phyloP scores from a whole-genome alignment of 768 basidiomycete species.

The Amanita rubescens region DNA sequence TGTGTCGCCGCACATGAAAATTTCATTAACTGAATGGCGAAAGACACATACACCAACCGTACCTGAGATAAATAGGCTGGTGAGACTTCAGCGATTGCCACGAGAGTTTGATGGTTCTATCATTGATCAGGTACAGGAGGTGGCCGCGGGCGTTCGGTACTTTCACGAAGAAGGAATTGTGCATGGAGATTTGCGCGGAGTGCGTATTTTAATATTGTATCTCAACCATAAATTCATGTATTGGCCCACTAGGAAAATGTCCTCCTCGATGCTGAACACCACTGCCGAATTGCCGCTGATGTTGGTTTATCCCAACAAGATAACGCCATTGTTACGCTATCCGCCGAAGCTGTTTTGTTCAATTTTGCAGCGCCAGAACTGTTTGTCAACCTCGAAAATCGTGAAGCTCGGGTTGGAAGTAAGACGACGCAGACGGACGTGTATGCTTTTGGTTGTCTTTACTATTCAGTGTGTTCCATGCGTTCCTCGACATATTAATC shows the following conservation, averaged over 20 bases:
- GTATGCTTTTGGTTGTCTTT: slow-evolving; percentile 2
- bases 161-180: slow-evolving; percentile 1
- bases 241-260: no score
- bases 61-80: neutral
- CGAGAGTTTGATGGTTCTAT: no score
- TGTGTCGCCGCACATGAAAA: neutral
- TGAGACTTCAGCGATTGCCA: neutral
- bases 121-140: neutral
- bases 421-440: neutral
- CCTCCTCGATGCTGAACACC: no score
- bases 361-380: no score
- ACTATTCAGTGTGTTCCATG: neutral
- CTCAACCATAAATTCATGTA: no score
- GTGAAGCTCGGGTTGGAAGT: no score
- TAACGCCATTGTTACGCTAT: no score
- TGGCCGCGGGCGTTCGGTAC: neutral
- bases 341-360: neutral
- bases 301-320: no score
- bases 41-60: neutral
- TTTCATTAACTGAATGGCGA: neutral
- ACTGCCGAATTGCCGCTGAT: no score
- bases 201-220: neutral
- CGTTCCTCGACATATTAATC: neutral
- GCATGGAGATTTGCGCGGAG: neutral
- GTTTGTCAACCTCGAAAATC: neutral